Percentiles rank a stretch among this genome's conserved stretches.
Conservation (phyloP, 371 early-diverging fungal species). For the Fennellomyces sp. region DNA sequence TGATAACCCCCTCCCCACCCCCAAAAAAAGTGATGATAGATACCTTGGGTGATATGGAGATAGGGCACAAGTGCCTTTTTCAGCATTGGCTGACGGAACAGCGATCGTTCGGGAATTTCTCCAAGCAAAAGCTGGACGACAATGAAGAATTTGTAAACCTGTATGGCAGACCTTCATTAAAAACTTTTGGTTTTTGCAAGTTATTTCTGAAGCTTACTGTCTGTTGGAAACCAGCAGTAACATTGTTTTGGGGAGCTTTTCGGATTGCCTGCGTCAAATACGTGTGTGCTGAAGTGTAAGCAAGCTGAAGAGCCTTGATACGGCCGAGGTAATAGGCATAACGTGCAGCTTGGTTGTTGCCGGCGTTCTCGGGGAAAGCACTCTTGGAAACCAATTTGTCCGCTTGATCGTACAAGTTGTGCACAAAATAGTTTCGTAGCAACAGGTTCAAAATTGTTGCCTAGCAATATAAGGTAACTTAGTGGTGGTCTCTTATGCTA, state of each 20-base stretch:
- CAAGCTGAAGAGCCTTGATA: conserved; percentile 95
- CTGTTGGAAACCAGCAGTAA: conserved; percentile 95
- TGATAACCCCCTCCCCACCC: background rate
- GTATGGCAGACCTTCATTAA: background rate
- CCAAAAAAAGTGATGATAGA: too few relatives aligned
- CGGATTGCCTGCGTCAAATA: conserved; percentile 92
- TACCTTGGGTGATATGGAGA: conserved; percentile 89
- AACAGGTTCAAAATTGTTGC: conserved; percentile 91
- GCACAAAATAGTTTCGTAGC: conserved; percentile 88
- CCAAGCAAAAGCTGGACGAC: conserved; percentile 97
- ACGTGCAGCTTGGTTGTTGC: conserved; percentile 92
- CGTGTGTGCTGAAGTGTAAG: conserved; percentile 90
- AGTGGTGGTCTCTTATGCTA: background rate
- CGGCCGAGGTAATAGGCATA: conserved; percentile 95
- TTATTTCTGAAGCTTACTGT: conserved; percentile 50
- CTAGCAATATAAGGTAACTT: conserved; percentile 31
- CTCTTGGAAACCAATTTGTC: conserved; percentile 94
- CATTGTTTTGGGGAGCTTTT: conserved; percentile 89
- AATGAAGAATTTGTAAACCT: conserved; percentile 90
- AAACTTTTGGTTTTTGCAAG: background rate
- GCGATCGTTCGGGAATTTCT: conserved; percentile 93
- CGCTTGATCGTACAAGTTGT: conserved; percentile 95
- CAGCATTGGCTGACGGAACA: conserved; percentile 87
- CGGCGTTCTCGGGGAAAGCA: conserved; percentile 88
- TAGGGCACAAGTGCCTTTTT: conserved; percentile 88